These are phyloP conservation scores for Auriscalpium orientale DNA, from an alignment of 768 basidiomycete species.

Conservation along the genomic window DNA sequence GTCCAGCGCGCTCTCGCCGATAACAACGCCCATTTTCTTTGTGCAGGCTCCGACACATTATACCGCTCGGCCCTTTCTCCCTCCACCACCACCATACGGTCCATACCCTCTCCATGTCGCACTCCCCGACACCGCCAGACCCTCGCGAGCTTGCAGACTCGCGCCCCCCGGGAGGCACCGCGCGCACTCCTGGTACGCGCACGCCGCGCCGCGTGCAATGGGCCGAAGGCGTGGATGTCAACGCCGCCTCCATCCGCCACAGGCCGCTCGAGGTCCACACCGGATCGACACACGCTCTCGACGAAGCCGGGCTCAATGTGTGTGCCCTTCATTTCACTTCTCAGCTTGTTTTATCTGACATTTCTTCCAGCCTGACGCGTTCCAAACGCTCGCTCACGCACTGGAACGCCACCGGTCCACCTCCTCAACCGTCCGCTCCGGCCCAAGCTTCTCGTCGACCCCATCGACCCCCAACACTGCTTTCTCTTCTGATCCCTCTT, in stretches of 20 bases:
- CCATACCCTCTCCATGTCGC: neutral
- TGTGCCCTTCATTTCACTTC: constrained; percentile 18
- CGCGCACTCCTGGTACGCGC: constrained; percentile 4
- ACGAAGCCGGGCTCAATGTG: constrained; percentile 49
- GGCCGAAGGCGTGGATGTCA: constrained; percentile 3
- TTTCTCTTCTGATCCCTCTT: constrained; percentile 8
- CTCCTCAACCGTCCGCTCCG: constrained; percentile 12
- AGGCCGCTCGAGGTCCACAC: neutral
- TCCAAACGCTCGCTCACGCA: constrained; percentile 41
- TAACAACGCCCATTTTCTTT: no score
- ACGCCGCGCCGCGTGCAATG: constrained; percentile 15
- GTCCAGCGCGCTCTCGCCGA: no score
- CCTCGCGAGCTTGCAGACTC: no score
- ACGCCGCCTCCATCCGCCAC: neutral
- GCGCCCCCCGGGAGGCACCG: neutral
- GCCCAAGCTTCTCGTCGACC: constrained; percentile 2
- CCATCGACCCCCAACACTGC: constrained; percentile 6
- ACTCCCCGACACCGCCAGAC: neutral
- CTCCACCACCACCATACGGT: neutral
- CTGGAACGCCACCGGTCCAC: constrained; percentile 41
- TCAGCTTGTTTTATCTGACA: neutral
- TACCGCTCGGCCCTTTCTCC: no score
- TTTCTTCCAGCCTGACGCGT: constrained; percentile 36
- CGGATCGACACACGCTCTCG: constrained; percentile 33
- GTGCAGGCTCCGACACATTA: no score